phyloP scores from a whole-genome alignment of 148 eudicot genomes.

The Spergularia bocconei region DNA sequence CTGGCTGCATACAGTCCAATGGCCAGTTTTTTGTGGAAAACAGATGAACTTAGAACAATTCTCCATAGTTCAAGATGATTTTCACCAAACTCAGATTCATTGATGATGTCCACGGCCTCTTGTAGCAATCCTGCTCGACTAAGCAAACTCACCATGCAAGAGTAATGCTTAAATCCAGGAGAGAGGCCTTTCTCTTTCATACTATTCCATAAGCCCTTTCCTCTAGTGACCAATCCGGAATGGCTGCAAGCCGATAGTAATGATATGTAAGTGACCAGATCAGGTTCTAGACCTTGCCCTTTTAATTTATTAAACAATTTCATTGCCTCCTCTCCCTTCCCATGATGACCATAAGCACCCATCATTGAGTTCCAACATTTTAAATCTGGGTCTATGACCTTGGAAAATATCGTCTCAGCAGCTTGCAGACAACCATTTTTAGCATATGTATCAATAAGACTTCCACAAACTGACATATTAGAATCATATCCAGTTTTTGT shows the following conservation, averaged over 20 bases:
- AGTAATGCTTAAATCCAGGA: conserved; percentile 67
- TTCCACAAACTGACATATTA: conserved; percentile 62
- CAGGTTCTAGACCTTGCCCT: conserved; percentile 43
- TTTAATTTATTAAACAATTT: conserved; percentile 48
- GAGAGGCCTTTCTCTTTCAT: conserved; percentile 53
- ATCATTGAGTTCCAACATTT: conserved; percentile 84
- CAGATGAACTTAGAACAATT: conserved; percentile 62
- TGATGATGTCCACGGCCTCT: conserved; percentile 59
- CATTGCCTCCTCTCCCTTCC: conserved; percentile 62
- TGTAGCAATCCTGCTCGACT: conserved; percentile 72
- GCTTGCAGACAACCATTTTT: conserved; percentile 69
- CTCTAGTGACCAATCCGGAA: conserved; percentile 54
- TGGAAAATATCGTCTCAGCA: conserved; percentile 40
- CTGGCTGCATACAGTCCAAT: conserved; percentile 58
- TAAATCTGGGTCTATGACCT: conserved; percentile 46
- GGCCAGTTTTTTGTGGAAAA: conserved; percentile 40
- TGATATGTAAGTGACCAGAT: conserved; percentile 65
- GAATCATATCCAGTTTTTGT: conserved; percentile 51
- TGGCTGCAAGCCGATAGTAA: conserved; percentile 78
- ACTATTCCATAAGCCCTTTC: conserved; percentile 55
- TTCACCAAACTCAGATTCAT: conserved; percentile 43
- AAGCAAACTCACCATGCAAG: conserved; percentile 83
- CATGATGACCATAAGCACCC: conserved; percentile 74
- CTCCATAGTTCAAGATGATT: conserved; percentile 61
- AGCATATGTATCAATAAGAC: conserved; percentile 74